Evolutionary conservation across 2,329 filamentous ascomycete species (phyloP), one percentile per base, ranked within the genome.

Genomic region (Annulohypoxylon truncatum): DNA sequence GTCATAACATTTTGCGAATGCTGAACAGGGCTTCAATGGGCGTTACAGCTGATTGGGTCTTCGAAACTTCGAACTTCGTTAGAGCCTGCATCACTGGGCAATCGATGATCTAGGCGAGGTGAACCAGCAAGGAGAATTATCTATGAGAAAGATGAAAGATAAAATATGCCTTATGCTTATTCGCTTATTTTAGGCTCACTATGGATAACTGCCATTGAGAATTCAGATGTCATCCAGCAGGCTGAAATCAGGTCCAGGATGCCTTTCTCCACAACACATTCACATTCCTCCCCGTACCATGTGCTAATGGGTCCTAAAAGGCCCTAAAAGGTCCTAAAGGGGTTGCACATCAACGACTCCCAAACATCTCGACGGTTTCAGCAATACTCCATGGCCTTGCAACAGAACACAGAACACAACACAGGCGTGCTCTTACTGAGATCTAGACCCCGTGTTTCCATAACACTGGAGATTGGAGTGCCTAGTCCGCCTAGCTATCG

Each of bases 341-440:
- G 51, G 40, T 64, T 31, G 40, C 51, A 53, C 58, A 15, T 58
- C 57, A 51, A 57, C 56, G 42, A 40, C 47, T 26, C 54, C 51
- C 47, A 61, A 66, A 52, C 44, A 55, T 60, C 56, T 62, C 42
- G 26, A 54, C 42, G 10, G 66, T 68, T 58, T 68, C 66, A 66
- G 55, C 31, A 44, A 47, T 54, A 38, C 52, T 58, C 56, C 54
- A 61, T 42, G 59, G 5, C 54, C 35, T 63, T 56, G 47, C n/a
- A 64, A 67, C 47, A 53, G 48, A 46, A 61, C 12, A 57, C 46
- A 31, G 52, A 64, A 67, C 47, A 53, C 42, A 46, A 61, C 12
- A 57, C 46, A 31, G 52, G 38, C 40, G 50, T 51, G 42, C 42
- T 61, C 28, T 46, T 56, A 8, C 24, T 56, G 15, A 31, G 33